phyloP scores from a whole-genome alignment of 371 early-diverging fungal genomes.

The Mucor indicus region DNA sequence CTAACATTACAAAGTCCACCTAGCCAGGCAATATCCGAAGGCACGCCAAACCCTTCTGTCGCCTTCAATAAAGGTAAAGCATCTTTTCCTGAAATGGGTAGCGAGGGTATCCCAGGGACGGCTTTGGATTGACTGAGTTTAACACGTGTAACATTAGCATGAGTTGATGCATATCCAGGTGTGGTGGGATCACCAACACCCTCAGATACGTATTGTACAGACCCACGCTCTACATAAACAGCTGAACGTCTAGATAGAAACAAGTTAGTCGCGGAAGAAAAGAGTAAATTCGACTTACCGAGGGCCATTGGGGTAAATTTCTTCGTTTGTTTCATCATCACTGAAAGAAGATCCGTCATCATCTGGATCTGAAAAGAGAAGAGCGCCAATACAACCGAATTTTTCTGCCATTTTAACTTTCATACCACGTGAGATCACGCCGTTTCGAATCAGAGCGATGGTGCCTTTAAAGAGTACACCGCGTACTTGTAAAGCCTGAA shows the following conservation, averaged over 20 bases:
- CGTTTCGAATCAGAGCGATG: constrained; percentile 62
- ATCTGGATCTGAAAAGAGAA: constrained; percentile 60
- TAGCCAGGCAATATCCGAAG: constrained; percentile 24
- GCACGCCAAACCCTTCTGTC: constrained; percentile 44
- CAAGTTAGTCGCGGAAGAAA: too few species aligned
- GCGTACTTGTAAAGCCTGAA: constrained; percentile 39
- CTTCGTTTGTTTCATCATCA: too few species aligned
- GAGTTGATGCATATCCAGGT: constrained; percentile 55
- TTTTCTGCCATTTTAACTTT: constrained; percentile 63
- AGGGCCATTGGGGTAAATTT: constrained; percentile 10
- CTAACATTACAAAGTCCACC: constrained; percentile 34
- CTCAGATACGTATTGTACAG: constrained; percentile 45
- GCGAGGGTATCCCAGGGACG: constrained; percentile 59
- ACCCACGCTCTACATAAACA: constrained; percentile 47
- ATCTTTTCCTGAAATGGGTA: constrained; percentile 65
- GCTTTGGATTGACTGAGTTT: constrained; percentile 26
- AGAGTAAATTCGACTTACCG: neutral
- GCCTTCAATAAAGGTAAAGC: constrained; percentile 54
- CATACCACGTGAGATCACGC: constrained; percentile 51
- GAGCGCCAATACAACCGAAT: constrained; percentile 53
- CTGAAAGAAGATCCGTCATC: constrained; percentile 15
- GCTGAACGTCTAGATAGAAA: neutral
- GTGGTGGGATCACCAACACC: constrained; percentile 67
- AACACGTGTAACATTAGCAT: constrained; percentile 43
- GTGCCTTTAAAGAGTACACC: constrained; percentile 46